A percentile compares a stretch with the other conserved stretches of the same genome.
These are phyloP conservation scores for Podaxis pistillaris DNA, from an alignment of 768 basidiomycete genomes.

Conservation along the genomic window DNA sequence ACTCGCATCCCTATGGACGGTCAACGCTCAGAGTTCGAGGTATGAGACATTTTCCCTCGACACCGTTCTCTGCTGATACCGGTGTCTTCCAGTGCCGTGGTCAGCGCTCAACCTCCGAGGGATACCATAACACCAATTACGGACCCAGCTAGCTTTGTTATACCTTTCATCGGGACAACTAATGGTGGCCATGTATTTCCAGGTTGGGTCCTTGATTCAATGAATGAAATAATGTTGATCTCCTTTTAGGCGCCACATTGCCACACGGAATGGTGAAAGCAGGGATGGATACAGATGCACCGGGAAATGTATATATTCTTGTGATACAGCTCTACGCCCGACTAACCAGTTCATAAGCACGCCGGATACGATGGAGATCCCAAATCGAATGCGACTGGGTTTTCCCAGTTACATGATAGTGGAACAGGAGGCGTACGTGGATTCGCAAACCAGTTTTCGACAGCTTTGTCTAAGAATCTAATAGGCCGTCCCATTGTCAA, in stretches of 20 bases:
- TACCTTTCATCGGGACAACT: slow-evolving; percentile 62
- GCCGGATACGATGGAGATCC: slow-evolving; percentile 48
- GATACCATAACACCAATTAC: slow-evolving; percentile 24
- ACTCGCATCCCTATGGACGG: not conserved
- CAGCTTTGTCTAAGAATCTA: not conserved
- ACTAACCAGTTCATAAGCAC: slow-evolving; percentile 28
- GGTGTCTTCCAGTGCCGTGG: not conserved
- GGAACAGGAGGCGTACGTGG: slow-evolving; percentile 57
- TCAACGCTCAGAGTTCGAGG: slow-evolving; percentile 12
- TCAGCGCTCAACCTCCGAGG: slow-evolving; percentile 2
- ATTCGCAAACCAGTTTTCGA: not conserved
- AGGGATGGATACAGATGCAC: slow-evolving; percentile 67
- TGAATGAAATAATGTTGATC: not conserved
- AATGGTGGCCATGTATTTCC: slow-evolving; percentile 69
- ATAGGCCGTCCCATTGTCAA: slow-evolving; percentile 52
- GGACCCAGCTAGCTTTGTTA: slow-evolving; percentile 46
- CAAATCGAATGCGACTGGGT: slow-evolving; percentile 47
- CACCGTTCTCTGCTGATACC: not conserved
- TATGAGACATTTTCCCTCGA: not conserved
- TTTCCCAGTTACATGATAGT: slow-evolving; percentile 62
- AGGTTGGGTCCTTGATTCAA: slow-evolving; percentile 32
- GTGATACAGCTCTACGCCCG: not conserved
- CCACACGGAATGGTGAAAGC: slow-evolving; percentile 73
- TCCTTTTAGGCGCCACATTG: slow-evolving; percentile 49
- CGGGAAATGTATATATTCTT: slow-evolving; percentile 42